Evolutionary conservation across 495 filamentous ascomycete genomes (phyloP), one percentile per base, ranked within the genome.

Genomic region (Aspergillus nanangensis): DNA sequence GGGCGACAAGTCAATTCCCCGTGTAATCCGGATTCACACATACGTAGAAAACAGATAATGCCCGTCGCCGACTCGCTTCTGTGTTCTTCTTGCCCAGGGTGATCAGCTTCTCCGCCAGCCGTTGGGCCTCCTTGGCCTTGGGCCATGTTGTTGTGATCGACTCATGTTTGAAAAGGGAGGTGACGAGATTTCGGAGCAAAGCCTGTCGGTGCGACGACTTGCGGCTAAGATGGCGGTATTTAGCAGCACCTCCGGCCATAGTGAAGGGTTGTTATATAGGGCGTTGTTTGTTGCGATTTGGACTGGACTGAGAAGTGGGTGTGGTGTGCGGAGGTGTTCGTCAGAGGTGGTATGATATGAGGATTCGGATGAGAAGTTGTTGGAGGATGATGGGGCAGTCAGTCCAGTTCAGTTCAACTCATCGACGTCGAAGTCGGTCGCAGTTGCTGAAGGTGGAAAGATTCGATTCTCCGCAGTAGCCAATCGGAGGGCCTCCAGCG

Each of bases 71-170:
- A 39, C 81, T 80, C 2, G 85, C 82, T 51, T 91, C 83, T 18
- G 89, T 90, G 65, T 95, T 88, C 71, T 82, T 81, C 77, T 98
- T 98, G 31, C 82, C 92, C 49, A 95, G 68, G 8, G 92, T 96
- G 53, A 98, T 89, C 48, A 96, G 76, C 72, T 91, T 90, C 59
- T 98, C 93, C 29, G 93, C 93, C 21, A 96, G 64, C 1, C 85
- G 78, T 66, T 97, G 93, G 35, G 93, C 87, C 72, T 98, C 93
- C 67, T 97, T 98, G 23, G 93, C 93, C 71, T 96, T 97, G 63
- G 81, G 80, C 82, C 85, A 96, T 70, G 93, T 95, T 20, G 93
- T 98, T 38, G 80, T 81, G 72, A 98, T 95, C 42, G 86, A 80
- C 70, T 98, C 93, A 64, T 95, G 81, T 59, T 85, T 75, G 74